phyloP scores from a whole-genome alignment of 192 early-diverging fungal genomes.

The Rhizophagus prolifer region DNA sequence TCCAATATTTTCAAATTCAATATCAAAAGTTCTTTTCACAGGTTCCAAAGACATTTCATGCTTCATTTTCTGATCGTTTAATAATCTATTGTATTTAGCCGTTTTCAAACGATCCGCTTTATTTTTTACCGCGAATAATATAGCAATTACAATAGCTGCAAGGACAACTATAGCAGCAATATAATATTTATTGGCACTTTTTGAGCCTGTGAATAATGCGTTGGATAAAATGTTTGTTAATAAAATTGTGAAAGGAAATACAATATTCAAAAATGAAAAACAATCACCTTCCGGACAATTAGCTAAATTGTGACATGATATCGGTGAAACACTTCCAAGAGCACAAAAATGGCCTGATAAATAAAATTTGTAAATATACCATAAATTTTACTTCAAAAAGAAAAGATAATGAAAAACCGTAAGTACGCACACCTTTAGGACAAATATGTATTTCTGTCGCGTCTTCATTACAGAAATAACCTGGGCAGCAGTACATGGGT shows the following conservation, averaged over 20 bases:
- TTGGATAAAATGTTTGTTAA: background rate
- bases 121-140: constrained; percentile 37
- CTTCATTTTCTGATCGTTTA: constrained; percentile 7
- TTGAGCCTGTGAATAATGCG: constrained; percentile 23
- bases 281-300: constrained; percentile 28
- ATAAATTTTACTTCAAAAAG: constrained; percentile 31
- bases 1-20: constrained; percentile 49
- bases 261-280: background rate
- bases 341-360: background rate
- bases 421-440: constrained; percentile 35
- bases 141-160: constrained; percentile 29
- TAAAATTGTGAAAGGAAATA: background rate
- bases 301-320: constrained; percentile 34
- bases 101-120: constrained; percentile 27
- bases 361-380: constrained; percentile 10
- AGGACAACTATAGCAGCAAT: constrained; percentile 32
- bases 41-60: constrained; percentile 34
- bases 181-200: constrained; percentile 34
- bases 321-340: constrained; percentile 14
- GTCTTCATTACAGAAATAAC: constrained; percentile 56
- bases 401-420: constrained; percentile 54
- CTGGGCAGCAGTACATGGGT: constrained; percentile 60
- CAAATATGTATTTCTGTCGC: constrained; percentile 46
- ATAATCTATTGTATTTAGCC: constrained; percentile 29
- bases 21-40: constrained; percentile 51